Conservation (phyloP, 441 rosid genomes). For the Populus hybrid region DNA sequence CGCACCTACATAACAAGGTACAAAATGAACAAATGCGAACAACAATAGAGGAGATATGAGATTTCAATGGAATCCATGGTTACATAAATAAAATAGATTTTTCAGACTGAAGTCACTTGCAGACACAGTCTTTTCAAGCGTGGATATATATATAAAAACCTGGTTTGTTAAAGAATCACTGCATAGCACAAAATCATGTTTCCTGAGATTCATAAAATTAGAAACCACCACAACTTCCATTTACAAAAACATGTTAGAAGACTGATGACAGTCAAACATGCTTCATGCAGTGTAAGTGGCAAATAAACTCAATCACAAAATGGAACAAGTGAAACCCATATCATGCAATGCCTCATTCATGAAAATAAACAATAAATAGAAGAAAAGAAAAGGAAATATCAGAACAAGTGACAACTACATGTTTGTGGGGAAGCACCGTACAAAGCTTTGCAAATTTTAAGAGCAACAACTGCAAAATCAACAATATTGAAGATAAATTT, state of each 20-base stretch:
- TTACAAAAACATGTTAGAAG: not conserved
- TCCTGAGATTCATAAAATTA: not conserved
- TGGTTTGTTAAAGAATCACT: not conserved
- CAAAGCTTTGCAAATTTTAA: not conserved
- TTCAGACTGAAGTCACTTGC: not conserved
- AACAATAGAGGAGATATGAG: not conserved
- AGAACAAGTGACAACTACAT: not conserved
- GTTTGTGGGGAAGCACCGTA: not conserved
- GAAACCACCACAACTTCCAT: not conserved
- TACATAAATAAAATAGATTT: not conserved
- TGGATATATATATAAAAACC: not conserved
- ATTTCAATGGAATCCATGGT: not conserved
- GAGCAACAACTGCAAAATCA: not conserved
- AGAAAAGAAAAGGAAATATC: not conserved
- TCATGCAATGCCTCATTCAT: not conserved
- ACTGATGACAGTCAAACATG: not conserved
- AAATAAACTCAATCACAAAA: not conserved
- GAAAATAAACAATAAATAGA: not conserved
- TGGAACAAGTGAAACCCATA: not conserved
- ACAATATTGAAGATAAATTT: slow-evolving; percentile 9
- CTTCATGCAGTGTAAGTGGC: not conserved
- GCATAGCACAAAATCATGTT: not conserved
- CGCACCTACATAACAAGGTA: slow-evolving; percentile 44
- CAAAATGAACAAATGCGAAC: slow-evolving; percentile 11
- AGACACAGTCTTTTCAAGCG: not conserved